Conservation (phyloP, 441 rosid species). For the Corymbia calophylla region DNA sequence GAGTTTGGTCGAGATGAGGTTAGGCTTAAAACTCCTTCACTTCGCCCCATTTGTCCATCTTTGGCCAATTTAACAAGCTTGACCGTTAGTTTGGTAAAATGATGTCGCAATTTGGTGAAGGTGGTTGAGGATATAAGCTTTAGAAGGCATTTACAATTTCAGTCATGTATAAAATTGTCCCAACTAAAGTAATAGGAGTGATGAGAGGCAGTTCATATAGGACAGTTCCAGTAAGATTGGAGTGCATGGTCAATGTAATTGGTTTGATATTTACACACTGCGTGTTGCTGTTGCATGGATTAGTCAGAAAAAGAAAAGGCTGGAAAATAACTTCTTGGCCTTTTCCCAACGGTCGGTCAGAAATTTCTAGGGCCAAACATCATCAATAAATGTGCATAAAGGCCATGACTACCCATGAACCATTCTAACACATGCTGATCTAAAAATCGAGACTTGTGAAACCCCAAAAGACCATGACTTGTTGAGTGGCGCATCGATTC, state of each 20-base stretch:
- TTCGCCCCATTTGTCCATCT: too few species aligned
- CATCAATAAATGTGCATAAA: neutral
- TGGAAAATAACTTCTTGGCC: neutral
- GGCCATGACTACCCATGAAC: neutral
- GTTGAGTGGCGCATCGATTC: neutral
- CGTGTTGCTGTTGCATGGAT: neutral
- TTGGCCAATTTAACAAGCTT: neutral
- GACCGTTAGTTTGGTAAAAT: neutral
- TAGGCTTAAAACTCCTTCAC: too few species aligned
- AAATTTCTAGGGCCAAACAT: neutral
- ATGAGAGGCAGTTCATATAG: neutral
- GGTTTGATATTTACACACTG: neutral
- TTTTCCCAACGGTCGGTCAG: neutral
- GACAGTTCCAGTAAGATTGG: neutral
- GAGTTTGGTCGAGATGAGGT: too few species aligned
- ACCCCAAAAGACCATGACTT: neutral
- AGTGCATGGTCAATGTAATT: neutral
- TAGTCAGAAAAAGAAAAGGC: neutral
- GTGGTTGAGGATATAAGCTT: neutral
- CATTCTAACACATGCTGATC: neutral
- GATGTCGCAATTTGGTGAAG: neutral
- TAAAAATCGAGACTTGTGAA: neutral
- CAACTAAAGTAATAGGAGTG: neutral
- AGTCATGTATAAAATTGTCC: neutral
- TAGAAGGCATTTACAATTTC: neutral